These are phyloP conservation scores for Globisporangium orthogonon DNA, from an alignment of 352 stramenopile genomes.

Conservation along the genomic window DNA sequence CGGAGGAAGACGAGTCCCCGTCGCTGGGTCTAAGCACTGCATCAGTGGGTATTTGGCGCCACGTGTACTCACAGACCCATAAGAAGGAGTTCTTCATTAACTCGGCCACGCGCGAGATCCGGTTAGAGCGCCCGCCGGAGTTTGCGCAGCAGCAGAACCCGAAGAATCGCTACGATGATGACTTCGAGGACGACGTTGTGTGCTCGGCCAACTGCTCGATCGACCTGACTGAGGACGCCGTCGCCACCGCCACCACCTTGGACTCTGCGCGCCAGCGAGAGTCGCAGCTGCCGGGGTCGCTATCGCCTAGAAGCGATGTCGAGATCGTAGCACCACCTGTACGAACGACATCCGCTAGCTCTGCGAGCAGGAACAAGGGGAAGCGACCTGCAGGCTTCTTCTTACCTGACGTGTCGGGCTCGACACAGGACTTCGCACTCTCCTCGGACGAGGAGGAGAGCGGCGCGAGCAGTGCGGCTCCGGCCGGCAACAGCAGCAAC, in stretches of 20 bases:
- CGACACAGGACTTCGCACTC: slow-evolving; percentile 29
- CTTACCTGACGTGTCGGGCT: slow-evolving; percentile 27
- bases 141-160: slow-evolving; percentile 47
- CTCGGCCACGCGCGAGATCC: slow-evolving; percentile 68
- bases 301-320: slow-evolving; percentile 7
- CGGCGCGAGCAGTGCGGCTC: background rate
- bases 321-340: slow-evolving; percentile 15
- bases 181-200: slow-evolving; percentile 19
- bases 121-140: slow-evolving; percentile 41
- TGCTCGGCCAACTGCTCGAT: slow-evolving; percentile 10
- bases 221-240: slow-evolving; percentile 7
- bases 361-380: slow-evolving; percentile 24
- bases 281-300: background rate
- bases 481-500: slow-evolving; percentile 3
- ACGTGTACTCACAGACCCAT: slow-evolving; percentile 56
- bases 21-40: slow-evolving; percentile 9
- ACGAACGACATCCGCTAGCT: slow-evolving; percentile 4
- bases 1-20: slow-evolving; percentile 1
- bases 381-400: slow-evolving; percentile 29
- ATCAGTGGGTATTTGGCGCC: slow-evolving; percentile 50
- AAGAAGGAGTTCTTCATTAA: slow-evolving; percentile 77
- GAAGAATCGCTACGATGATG: slow-evolving; percentile 45
- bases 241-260: slow-evolving; percentile 4
- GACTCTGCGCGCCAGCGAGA: background rate
- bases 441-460: slow-evolving; percentile 21